phyloP scores from a whole-genome alignment of 257 asterid genomes.

The Solanum dulcamara region DNA sequence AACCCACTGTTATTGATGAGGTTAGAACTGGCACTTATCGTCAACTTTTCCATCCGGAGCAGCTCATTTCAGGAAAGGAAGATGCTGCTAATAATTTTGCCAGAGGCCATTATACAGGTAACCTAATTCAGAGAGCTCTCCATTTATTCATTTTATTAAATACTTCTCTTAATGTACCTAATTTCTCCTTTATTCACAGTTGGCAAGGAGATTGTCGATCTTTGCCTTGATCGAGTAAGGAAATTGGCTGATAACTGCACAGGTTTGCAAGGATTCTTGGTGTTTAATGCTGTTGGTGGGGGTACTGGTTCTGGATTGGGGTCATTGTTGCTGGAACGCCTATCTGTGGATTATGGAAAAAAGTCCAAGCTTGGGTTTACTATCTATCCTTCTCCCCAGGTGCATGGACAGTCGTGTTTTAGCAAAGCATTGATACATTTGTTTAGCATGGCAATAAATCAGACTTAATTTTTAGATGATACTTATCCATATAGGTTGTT shows the following conservation, averaged over 20 bases:
- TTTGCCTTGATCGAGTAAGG: conserved; percentile 77
- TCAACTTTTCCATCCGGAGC: conserved; percentile 94
- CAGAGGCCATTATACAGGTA: conserved; percentile 86
- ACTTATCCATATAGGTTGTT: neutral
- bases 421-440: neutral
- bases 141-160: neutral
- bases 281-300: conserved; percentile 84
- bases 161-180: neutral
- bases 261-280: conserved; percentile 86
- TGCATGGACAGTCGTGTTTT: conserved; percentile 9
- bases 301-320: conserved; percentile 96
- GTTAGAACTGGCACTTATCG: conserved; percentile 73
- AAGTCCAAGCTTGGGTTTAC: conserved; percentile 91
- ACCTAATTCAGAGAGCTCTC: neutral
- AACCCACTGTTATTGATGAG: conserved; percentile 86
- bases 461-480: neutral
- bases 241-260: conserved; percentile 93
- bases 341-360: conserved; percentile 80
- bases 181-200: conserved; percentile 26
- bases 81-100: conserved; percentile 95
- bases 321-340: conserved; percentile 72
- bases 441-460: neutral
- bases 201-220: conserved; percentile 81
- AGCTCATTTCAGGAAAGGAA: conserved; percentile 91
- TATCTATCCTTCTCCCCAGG: conserved; percentile 89